phyloP scores from a whole-genome alignment of 306 rosid genomes.

The Dalbergia oliveri region DNA sequence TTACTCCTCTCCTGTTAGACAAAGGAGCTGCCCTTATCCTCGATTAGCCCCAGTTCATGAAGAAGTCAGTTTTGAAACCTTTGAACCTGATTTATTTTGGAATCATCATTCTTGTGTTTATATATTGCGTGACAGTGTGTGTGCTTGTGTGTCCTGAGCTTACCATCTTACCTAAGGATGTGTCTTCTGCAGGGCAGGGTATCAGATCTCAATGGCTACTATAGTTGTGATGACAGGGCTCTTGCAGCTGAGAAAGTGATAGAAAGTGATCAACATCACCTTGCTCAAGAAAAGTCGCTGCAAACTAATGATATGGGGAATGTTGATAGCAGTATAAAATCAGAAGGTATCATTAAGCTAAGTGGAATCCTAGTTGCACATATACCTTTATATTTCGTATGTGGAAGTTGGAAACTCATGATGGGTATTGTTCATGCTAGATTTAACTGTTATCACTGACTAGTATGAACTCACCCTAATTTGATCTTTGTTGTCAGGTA shows the following conservation, averaged over 20 bases:
- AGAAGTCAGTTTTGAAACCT: conserved; percentile 68
- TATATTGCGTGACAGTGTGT: background rate
- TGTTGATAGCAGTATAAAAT: conserved; percentile 49
- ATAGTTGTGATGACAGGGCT: conserved; percentile 81
- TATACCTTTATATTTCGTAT: conserved; percentile 23
- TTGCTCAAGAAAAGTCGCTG: conserved; percentile 48
- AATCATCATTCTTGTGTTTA: conserved; percentile 37
- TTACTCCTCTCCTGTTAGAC: conserved; percentile 68
- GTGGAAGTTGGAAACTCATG: conserved; percentile 26
- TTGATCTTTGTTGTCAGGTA: conserved; percentile 55
- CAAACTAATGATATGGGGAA: conserved; percentile 41
- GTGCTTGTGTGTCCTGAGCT: conserved; percentile 22
- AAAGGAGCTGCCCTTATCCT: conserved; percentile 57
- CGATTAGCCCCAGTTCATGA: conserved; percentile 76
- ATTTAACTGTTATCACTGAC: conserved; percentile 21
- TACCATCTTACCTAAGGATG: background rate
- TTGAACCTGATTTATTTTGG: conserved; percentile 3
- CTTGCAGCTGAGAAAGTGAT: conserved; percentile 49
- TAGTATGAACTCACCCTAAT: conserved; percentile 25
- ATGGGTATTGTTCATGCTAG: conserved; percentile 25
- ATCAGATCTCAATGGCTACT: conserved; percentile 69
- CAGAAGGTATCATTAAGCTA: conserved; percentile 64
- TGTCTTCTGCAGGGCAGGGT: conserved; percentile 57
- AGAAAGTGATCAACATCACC: conserved; percentile 48
- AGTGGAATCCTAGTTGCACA: conserved; percentile 20